A percentile compares a stretch with the other conserved stretches of the same genome.
phyloP scores from a whole-genome alignment of 2,329 filamentous ascomycete species.

The Penicillium sp. region DNA sequence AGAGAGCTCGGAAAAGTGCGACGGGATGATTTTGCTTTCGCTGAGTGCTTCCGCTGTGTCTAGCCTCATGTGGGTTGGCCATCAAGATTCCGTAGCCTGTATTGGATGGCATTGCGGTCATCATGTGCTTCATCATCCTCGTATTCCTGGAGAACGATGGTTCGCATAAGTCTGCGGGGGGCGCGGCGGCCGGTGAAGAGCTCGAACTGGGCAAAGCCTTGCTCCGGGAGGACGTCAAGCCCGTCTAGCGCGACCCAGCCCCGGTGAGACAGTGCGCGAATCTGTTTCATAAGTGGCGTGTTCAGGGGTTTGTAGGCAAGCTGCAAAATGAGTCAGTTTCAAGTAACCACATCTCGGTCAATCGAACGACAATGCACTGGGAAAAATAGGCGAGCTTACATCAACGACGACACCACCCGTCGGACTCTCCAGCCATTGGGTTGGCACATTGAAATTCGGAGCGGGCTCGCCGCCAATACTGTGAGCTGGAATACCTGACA shows the following conservation, averaged over 20 bases:
- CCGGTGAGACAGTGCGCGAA: slow-evolving; percentile 37
- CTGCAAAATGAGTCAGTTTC: slow-evolving; percentile 20
- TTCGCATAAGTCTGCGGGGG: slow-evolving; percentile 40
- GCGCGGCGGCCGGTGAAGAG: slow-evolving; percentile 43
- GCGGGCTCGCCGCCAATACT: slow-evolving; percentile 38
- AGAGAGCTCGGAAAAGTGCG: background rate
- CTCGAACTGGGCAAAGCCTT: slow-evolving; percentile 45
- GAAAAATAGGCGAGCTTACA: slow-evolving; percentile 26
- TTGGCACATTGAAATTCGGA: slow-evolving; percentile 37
- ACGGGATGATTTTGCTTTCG: background rate
- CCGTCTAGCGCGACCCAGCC: slow-evolving; percentile 45
- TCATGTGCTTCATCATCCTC: slow-evolving; percentile 37
- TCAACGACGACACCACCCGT: slow-evolving; percentile 46
- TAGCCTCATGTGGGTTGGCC: slow-evolving; percentile 33
- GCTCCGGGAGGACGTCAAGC: slow-evolving; percentile 43
- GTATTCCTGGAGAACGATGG: slow-evolving; percentile 38
- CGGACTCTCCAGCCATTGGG: slow-evolving; percentile 41
- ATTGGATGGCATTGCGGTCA: slow-evolving; percentile 31
- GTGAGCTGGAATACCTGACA: slow-evolving; percentile 42
- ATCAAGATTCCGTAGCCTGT: slow-evolving; percentile 33
- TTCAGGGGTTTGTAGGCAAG: slow-evolving; percentile 44
- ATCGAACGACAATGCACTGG: too few relatives aligned
- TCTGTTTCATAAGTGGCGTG: slow-evolving; percentile 40
- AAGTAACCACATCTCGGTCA: background rate
- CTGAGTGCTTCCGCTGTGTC: background rate